These are phyloP conservation scores for Kurtzmaniella natalensis DNA, from an alignment of 1,139 yeast genomes.

Conservation along the genomic window DNA sequence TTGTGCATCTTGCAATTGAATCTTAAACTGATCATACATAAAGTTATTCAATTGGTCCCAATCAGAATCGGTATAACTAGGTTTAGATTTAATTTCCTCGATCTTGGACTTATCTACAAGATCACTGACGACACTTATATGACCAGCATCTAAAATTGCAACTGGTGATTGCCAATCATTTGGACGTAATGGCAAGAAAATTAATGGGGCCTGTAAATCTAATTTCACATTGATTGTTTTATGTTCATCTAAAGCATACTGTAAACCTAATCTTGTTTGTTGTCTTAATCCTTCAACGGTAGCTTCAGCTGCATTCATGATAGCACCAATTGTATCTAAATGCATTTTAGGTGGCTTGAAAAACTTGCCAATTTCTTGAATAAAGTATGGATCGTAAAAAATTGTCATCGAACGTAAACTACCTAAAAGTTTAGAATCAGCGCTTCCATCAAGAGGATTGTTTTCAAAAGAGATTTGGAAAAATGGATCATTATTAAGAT, in stretches of 20 bases:
- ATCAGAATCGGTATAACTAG: slow-evolving; percentile 66
- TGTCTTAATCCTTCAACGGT: slow-evolving; percentile 87
- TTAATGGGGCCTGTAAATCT: slow-evolving; percentile 90
- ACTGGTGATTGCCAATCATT: slow-evolving; percentile 81
- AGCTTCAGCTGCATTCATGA: slow-evolving; percentile 93
- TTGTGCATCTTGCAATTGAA: slow-evolving; percentile 82
- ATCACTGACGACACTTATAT: slow-evolving; percentile 78
- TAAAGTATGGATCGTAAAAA: slow-evolving; percentile 76
- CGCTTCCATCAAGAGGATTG: slow-evolving; percentile 78
- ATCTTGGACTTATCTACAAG: slow-evolving; percentile 69
- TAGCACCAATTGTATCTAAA: slow-evolving; percentile 83
- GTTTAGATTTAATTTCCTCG: slow-evolving; percentile 66
- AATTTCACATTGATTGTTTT: slow-evolving; percentile 80
- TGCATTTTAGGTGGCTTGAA: slow-evolving; percentile 87
- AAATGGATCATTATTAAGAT: slow-evolving; percentile 48
- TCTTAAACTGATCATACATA: slow-evolving; percentile 84
- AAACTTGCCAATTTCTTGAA: slow-evolving; percentile 69
- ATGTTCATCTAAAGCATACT: slow-evolving; percentile 91
- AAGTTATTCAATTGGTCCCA: slow-evolving; percentile 66
- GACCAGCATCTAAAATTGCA: slow-evolving; percentile 94
- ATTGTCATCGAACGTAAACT: slow-evolving; percentile 85
- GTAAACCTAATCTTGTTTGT: slow-evolving; percentile 89
- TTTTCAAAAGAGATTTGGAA: slow-evolving; percentile 80
- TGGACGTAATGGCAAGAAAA: slow-evolving; percentile 84
- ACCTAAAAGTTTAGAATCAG: slow-evolving; percentile 73